Conservation (phyloP, 352 stramenopile species). For the Phytophthora melonis region DNA sequence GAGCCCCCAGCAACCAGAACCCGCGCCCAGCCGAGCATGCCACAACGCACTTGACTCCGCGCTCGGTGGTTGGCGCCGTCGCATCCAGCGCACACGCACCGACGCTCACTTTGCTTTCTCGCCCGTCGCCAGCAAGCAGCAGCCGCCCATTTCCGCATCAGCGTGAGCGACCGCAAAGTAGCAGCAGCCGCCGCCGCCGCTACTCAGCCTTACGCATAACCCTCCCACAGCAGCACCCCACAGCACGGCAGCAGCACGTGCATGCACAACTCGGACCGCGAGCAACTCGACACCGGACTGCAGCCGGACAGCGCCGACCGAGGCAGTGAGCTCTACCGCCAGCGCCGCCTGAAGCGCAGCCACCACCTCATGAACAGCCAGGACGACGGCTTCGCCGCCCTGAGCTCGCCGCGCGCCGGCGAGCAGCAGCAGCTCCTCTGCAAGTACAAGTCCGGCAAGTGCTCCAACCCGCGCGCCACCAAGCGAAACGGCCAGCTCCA, state of each 20-base stretch:
- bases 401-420: slow-evolving; percentile 46
- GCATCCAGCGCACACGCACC: slow-evolving; percentile 19
- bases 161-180: neutral
- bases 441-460: slow-evolving; percentile 91
- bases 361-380: slow-evolving; percentile 45
- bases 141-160: slow-evolving; percentile 9
- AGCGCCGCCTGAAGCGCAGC: slow-evolving; percentile 43
- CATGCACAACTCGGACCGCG: slow-evolving; percentile 46
- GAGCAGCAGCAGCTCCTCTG: slow-evolving; percentile 65
- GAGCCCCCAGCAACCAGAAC: slow-evolving; percentile 38
- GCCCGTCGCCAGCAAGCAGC: slow-evolving; percentile 34
- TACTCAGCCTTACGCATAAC: neutral
- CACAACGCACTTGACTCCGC: slow-evolving; percentile 43
- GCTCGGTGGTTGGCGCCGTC: slow-evolving; percentile 40
- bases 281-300: slow-evolving; percentile 42
- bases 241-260: slow-evolving; percentile 15
- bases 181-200: neutral
- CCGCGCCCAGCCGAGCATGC: slow-evolving; percentile 38
- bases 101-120: slow-evolving; percentile 45
- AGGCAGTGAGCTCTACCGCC: slow-evolving; percentile 45
- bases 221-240: slow-evolving; percentile 19
- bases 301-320: slow-evolving; percentile 37
- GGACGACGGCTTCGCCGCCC: slow-evolving; percentile 46
- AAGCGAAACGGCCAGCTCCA: slow-evolving; percentile 89
- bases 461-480: slow-evolving; percentile 79